Conservation (phyloP, 2,329 filamentous ascomycete genomes). For the Trichoderma atrobrunneum region DNA sequence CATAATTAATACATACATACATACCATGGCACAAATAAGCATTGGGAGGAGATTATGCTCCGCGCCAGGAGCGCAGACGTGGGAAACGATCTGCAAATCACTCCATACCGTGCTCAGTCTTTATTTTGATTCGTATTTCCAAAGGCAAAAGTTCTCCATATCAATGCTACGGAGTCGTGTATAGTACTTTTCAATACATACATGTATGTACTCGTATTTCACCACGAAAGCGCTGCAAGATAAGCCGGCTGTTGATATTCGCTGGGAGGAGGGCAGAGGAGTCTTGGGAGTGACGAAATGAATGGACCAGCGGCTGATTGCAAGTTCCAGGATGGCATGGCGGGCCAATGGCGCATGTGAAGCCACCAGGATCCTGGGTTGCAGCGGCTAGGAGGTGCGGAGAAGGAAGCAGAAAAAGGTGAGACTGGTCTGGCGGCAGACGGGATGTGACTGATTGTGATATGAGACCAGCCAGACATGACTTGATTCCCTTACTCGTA, state of each 20-base stretch:
- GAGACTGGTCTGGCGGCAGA: not conserved
- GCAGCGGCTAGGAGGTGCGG: constrained; percentile 13
- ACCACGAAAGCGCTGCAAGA: not conserved
- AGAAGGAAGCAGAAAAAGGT: not conserved
- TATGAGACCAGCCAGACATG: not conserved
- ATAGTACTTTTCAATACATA: not conserved
- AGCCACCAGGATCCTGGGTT: not conserved
- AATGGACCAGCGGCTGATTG: constrained; percentile 18
- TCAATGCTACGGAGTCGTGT: not conserved
- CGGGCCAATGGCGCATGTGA: constrained; percentile 8
- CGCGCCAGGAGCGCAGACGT: not conserved
- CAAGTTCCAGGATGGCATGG: constrained; percentile 12
- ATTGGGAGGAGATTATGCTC: not conserved
- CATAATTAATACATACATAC: not conserved
- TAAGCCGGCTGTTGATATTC: constrained; percentile 7
- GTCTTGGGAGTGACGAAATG: constrained; percentile 14
- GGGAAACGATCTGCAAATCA: not conserved
- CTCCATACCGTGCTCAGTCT: not conserved
- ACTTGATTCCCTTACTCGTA: not conserved
- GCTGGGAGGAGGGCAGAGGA: not conserved
- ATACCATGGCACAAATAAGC: not conserved
- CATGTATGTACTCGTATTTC: not conserved
- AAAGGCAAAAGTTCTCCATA: not conserved
- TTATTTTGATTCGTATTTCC: not conserved
- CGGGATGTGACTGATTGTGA: not conserved